Percentiles rank a stretch among this genome's conserved stretches.
phyloP scores from a whole-genome alignment of 768 basidiomycete species.

The Mrakia gelida region DNA sequence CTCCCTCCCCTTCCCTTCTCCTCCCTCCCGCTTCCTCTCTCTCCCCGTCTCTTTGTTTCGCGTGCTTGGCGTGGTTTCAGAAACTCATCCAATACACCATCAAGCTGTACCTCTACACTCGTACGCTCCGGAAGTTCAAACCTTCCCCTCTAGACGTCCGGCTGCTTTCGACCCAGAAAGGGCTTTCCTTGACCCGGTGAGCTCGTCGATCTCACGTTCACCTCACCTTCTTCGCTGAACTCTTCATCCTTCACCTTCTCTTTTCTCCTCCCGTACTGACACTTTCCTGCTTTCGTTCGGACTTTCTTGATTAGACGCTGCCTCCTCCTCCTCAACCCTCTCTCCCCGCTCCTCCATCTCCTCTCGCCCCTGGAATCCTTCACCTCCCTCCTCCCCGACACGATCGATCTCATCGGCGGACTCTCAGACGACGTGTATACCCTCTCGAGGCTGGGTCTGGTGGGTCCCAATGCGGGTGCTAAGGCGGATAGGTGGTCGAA shows the following conservation, averaged over 20 bases:
- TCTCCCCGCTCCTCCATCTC: slow-evolving; percentile 12
- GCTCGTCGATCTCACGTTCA: neutral
- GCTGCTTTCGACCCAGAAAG: slow-evolving; percentile 1
- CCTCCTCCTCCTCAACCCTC: slow-evolving; percentile 15
- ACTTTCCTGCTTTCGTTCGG: neutral
- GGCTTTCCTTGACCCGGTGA: neutral
- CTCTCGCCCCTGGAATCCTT: slow-evolving; percentile 8
- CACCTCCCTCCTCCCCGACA: neutral
- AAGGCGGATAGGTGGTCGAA: slow-evolving; percentile 14
- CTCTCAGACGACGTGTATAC: slow-evolving; percentile 10
- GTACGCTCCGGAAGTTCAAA: neutral
- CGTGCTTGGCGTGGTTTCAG: no score
- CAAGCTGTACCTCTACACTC: slow-evolving; percentile 8
- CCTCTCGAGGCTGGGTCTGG: neutral
- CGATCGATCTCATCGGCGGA: slow-evolving; percentile 13
- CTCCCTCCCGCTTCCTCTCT: neutral
- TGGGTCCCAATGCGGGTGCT: neutral
- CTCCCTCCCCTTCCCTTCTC: neutral
- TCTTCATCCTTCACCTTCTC: no score
- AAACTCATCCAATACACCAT: slow-evolving; percentile 13
- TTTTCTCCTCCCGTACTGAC: neutral
- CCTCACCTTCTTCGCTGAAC: neutral
- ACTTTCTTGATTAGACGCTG: neutral
- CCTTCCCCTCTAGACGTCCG: neutral
- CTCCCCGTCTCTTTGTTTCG: neutral